Conservation (phyloP, 148 eudicot genomes). For the Hydrangea macrophylla region DNA sequence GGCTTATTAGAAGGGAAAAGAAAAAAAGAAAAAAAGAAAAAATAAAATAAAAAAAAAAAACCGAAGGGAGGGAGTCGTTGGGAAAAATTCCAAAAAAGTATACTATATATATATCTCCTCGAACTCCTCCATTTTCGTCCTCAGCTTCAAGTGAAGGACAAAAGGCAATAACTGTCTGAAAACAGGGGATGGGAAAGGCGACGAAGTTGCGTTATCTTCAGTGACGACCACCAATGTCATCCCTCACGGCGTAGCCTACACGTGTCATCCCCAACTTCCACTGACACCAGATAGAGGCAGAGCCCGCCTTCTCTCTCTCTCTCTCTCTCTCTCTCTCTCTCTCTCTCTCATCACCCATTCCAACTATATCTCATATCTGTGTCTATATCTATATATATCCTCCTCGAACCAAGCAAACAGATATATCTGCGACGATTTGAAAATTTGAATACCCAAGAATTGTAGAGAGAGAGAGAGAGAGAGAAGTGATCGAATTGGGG, state of each 20-base stretch:
- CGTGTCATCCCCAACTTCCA: slow-evolving; percentile 31
- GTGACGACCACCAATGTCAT: slow-evolving; percentile 13
- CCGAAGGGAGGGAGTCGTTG: no score
- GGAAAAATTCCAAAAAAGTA: no score
- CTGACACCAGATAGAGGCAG: no score
- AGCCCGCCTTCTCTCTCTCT: slow-evolving; percentile 29
- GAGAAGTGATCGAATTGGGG: no score
- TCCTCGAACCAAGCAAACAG: slow-evolving; percentile 6
- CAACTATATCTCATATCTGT: background rate
- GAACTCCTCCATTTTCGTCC: background rate
- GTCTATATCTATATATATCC: background rate
- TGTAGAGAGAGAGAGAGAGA: no score
- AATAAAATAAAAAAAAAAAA: no score
- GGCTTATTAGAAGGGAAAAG: no score
- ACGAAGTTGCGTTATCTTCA: slow-evolving; percentile 15
- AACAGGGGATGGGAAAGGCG: background rate
- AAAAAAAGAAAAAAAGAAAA: no score
- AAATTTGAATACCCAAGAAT: no score
- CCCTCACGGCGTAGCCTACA: slow-evolving; percentile 25
- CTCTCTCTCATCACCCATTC: no score
- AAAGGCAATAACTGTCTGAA: no score
- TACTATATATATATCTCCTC: background rate
- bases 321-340: background rate
- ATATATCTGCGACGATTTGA: background rate
- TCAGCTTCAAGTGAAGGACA: no score